phyloP scores from a whole-genome alignment of 179 eudicot genomes.

The Corrigiola litoralis region DNA sequence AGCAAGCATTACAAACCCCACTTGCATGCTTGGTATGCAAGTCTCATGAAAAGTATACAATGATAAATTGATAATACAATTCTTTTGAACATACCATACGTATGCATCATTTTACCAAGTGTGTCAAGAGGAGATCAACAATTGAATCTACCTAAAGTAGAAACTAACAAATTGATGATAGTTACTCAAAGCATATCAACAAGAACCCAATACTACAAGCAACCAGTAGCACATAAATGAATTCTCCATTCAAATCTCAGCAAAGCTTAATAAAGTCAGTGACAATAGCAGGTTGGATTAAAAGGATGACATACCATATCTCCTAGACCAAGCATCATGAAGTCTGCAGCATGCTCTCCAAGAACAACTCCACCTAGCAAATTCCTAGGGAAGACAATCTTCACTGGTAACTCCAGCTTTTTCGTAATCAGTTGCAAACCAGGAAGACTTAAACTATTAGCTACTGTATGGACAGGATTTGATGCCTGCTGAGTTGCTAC shows the following conservation, averaged over 20 bases:
- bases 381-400: constrained; percentile 90
- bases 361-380: constrained; percentile 68
- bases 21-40: background rate
- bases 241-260: background rate
- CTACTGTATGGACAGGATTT: constrained; percentile 96
- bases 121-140: no score
- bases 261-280: background rate
- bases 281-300: background rate
- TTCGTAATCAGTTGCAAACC: constrained; percentile 86
- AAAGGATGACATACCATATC: constrained; percentile 74
- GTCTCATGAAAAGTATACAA: background rate
- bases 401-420: constrained; percentile 89
- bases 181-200: background rate
- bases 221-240: background rate
- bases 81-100: no score
- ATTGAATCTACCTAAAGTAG: no score
- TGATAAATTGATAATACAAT: no score
- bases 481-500: constrained; percentile 98
- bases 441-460: constrained; percentile 89
- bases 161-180: no score
- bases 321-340: constrained; percentile 99
- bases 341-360: constrained; percentile 55
- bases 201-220: background rate
- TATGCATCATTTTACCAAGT: no score
- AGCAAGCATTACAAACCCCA: no score